Evolutionary conservation across 2,329 filamentous ascomycete species (phyloP).

Genomic region (Pseudocercospora eumusae): DNA sequence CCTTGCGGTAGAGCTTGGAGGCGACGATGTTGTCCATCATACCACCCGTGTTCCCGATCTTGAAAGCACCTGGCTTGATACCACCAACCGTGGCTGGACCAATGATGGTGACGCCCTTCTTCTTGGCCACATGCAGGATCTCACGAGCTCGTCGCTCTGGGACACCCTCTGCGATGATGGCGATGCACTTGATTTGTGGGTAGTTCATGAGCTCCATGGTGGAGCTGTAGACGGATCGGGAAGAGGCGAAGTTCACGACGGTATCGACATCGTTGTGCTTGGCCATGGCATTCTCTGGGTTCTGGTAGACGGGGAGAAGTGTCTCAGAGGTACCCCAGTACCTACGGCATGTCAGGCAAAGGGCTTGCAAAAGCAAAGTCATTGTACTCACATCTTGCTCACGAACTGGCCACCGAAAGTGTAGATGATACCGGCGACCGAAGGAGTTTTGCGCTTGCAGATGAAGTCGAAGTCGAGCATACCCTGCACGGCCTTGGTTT

Average conservation of each 20-base stretch:
- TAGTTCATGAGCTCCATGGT: slow-evolving; percentile 98
- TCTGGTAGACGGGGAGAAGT: slow-evolving; percentile 95
- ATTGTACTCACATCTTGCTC: slow-evolving; percentile 79
- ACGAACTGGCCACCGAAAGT: slow-evolving; percentile 99
- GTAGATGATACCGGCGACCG: slow-evolving; percentile 99
- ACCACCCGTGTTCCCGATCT: slow-evolving; percentile 99
- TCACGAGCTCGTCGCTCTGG: slow-evolving; percentile 98
- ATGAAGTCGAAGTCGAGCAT: slow-evolving; percentile 99
- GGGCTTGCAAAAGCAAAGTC: not conserved
- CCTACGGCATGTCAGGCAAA: slow-evolving; percentile 32
- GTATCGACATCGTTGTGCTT: slow-evolving; percentile 98
- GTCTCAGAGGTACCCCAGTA: slow-evolving; percentile 99
- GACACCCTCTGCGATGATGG: slow-evolving; percentile 99
- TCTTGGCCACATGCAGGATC: slow-evolving; percentile 92
- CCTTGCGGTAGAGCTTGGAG: slow-evolving; percentile 99
- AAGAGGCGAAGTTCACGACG: slow-evolving; percentile 99
- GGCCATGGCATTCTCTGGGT: slow-evolving; percentile 83
- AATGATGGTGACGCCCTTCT: slow-evolving; percentile 99
- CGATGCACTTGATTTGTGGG: slow-evolving; percentile 97
- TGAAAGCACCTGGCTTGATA: slow-evolving; percentile 99
- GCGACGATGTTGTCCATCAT: slow-evolving; percentile 99
- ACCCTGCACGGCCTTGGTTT: slow-evolving; percentile 71
- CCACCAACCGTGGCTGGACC: slow-evolving; percentile 97
- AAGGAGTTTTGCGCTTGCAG: slow-evolving; percentile 96
- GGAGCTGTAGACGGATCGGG: slow-evolving; percentile 95